phyloP scores from a whole-genome alignment of 2,329 filamentous ascomycete genomes.

The Colletotrichum neosansevieriae region DNA sequence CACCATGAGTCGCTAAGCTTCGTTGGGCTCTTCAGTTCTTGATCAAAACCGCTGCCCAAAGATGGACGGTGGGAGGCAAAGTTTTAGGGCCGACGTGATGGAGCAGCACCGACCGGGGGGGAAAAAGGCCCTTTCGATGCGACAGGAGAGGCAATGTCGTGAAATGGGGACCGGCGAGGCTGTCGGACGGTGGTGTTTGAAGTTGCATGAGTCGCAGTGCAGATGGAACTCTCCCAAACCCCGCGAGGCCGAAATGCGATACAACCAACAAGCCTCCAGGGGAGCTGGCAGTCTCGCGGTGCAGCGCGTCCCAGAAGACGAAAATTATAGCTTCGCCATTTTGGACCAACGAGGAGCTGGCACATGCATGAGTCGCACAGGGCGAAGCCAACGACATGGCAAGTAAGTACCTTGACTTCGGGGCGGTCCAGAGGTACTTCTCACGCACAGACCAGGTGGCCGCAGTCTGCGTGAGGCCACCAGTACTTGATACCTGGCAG shows the following conservation, averaged over 20 bases:
- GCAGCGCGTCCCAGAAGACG: not conserved
- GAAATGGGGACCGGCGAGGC: conserved; percentile 24
- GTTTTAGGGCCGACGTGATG: conserved; percentile 4
- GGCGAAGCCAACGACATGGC: conserved; percentile 18
- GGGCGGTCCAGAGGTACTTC: conserved; percentile 29
- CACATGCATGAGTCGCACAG: conserved; percentile 38
- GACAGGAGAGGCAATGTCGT: conserved; percentile 10
- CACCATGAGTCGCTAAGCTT: not conserved
- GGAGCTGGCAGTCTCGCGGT: conserved; percentile 5
- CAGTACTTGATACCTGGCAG: conserved; percentile 34
- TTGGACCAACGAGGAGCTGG: conserved; percentile 4
- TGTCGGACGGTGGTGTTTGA: conserved; percentile 34
- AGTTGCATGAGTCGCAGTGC: conserved; percentile 36
- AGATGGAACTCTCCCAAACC: conserved; percentile 24
- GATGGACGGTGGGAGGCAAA: conserved; percentile 6
- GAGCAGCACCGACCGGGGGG: not conserved
- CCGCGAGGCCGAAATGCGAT: conserved; percentile 33
- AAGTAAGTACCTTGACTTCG: conserved; percentile 35
- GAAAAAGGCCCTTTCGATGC: not conserved
- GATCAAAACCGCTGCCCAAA: conserved; percentile 3
- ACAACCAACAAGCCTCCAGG: conserved; percentile 1
- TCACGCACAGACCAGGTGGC: conserved; percentile 24
- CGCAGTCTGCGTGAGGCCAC: conserved; percentile 12
- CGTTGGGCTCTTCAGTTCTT: not conserved
- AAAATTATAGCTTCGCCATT: conserved; percentile 28